A percentile compares a stretch with the other conserved stretches of the same genome.
These are phyloP conservation scores for Spizellomyces sp. DNA, from an alignment of 192 early-diverging fungal genomes.

Conservation along the genomic window DNA sequence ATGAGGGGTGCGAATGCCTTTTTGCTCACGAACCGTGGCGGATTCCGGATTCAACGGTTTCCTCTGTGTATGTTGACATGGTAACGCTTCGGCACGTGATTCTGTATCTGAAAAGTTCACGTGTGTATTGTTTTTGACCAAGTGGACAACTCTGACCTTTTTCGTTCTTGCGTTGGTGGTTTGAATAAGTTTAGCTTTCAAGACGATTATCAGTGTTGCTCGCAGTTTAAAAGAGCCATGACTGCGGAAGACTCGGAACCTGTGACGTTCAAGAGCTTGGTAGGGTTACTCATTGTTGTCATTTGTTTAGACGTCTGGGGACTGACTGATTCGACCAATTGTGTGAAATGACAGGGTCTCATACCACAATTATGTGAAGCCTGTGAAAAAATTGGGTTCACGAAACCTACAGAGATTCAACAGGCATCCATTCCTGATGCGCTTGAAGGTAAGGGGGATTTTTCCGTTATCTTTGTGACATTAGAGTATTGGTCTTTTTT, in stretches of 20 bases:
- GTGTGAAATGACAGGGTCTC: conserved; percentile 60
- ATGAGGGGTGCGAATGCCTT: background rate
- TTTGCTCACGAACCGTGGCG: background rate
- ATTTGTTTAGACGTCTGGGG: no score
- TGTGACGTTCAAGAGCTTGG: background rate
- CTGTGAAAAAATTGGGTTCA: conserved; percentile 86
- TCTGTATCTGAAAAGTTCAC: no score
- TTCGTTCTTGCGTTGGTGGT: no score
- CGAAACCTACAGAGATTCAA: conserved; percentile 90
- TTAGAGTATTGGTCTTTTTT: no score
- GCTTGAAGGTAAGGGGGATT: conserved; percentile 65
- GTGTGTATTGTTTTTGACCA: no score
- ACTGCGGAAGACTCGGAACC: background rate
- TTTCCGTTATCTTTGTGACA: no score
- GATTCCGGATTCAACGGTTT: background rate
- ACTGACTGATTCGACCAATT: no score
- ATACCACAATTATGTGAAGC: conserved; percentile 86
- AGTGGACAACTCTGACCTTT: no score
- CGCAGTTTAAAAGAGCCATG: background rate
- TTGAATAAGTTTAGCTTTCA: no score
- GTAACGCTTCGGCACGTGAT: no score
- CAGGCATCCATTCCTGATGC: conserved; percentile 88
- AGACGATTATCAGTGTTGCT: no score
- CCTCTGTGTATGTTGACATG: background rate
- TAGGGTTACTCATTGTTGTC: background rate